Conservation (phyloP, 257 asterid species). For the Solanum paucissectum region DNA sequence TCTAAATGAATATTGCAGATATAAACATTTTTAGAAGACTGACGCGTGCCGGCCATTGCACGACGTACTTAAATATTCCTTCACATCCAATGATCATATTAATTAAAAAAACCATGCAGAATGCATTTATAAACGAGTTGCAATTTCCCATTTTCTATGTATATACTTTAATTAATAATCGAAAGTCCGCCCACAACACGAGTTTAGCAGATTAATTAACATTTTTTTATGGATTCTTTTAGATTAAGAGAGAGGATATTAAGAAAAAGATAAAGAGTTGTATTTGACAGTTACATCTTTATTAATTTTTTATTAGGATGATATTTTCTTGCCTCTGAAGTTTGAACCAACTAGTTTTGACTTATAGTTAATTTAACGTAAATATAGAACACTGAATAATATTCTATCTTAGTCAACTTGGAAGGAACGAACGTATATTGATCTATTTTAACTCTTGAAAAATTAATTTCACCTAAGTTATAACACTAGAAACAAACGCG, state of each 20-base stretch:
- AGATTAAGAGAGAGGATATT: neutral
- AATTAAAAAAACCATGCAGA: neutral
- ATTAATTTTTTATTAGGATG: neutral
- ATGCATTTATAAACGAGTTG: neutral
- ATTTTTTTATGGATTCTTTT: neutral
- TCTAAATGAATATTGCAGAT: too few species aligned
- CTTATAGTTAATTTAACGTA: neutral
- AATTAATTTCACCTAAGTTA: neutral
- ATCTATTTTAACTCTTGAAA: neutral
- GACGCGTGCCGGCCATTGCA: slow-evolving; percentile 1
- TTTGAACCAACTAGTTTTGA: neutral
- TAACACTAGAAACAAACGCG: too few species aligned
- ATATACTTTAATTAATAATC: neutral
- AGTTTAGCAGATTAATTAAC: neutral
- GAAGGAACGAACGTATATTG: too few species aligned
- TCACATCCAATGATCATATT: neutral
- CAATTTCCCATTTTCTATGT: neutral
- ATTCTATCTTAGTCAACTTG: neutral
- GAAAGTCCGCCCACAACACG: neutral
- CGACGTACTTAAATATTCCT: neutral
- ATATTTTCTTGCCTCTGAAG: too few species aligned
- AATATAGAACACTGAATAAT: neutral
- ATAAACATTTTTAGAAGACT: neutral
- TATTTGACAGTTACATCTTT: neutral
- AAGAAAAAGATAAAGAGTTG: neutral